Conservation (phyloP, 23 red algal genomes). For the Agarophyton chilense region DNA sequence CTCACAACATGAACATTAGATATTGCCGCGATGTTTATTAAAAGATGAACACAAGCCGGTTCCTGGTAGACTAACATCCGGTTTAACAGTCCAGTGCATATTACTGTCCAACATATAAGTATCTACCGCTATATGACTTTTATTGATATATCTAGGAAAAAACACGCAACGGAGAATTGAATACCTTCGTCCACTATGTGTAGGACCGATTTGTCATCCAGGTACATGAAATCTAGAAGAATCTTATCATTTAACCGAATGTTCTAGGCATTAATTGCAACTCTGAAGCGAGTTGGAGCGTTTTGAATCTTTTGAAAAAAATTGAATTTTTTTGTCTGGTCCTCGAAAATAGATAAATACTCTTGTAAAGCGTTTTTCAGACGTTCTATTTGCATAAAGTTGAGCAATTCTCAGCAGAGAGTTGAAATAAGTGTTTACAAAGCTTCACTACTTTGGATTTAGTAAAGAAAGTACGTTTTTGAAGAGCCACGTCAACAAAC, state of each 20-base stretch:
- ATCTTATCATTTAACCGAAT: constrained; percentile 6
- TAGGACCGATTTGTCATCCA: not conserved
- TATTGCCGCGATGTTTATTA: not conserved
- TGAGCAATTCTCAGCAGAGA: constrained; percentile 10
- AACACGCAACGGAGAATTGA: not conserved
- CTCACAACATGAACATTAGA: not conserved
- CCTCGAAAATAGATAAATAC: not conserved
- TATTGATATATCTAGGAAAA: not conserved
- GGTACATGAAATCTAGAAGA: constrained; percentile 22
- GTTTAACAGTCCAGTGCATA: constrained; percentile 8
- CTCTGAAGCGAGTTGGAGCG: constrained; percentile 18
- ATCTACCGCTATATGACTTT: not conserved
- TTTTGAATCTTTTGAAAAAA: constrained; percentile 35
- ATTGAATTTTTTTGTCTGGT: constrained; percentile 8
- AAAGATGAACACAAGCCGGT: not conserved
- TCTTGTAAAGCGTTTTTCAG: constrained; percentile 31
- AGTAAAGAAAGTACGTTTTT: not conserved
- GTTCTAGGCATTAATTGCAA: not conserved
- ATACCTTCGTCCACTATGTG: constrained; percentile 12
- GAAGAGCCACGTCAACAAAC: not conserved
- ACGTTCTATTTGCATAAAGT: not conserved
- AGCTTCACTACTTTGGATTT: not conserved
- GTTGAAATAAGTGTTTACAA: constrained; percentile 30
- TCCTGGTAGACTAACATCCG: constrained; percentile 13
- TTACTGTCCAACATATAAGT: not conserved